These are phyloP conservation scores for Shiraia bambusicola DNA, from an alignment of 2,329 filamentous ascomycete species.

Conservation along the genomic window DNA sequence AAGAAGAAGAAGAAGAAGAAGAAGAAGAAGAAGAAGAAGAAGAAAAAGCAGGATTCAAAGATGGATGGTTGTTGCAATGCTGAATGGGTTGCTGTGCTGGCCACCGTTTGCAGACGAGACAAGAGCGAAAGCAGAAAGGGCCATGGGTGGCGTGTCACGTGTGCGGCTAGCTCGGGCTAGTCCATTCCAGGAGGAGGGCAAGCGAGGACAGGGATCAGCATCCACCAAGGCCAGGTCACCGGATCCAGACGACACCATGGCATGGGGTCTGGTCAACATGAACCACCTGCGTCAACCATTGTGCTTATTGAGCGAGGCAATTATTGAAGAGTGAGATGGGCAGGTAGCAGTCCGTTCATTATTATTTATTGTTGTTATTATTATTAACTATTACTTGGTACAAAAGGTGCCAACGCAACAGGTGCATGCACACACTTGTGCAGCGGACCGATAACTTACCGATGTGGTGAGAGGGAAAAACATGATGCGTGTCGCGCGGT, in stretches of 20 bases:
- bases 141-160: too few species aligned
- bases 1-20: neutral
- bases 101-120: too few species aligned
- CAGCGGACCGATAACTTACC: neutral
- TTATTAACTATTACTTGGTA: too few species aligned
- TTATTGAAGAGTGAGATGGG: too few species aligned
- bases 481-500: conserved; percentile 1
- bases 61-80: too few species aligned
- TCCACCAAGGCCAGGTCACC: conserved; percentile 23
- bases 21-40: neutral
- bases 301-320: too few species aligned
- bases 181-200: conserved; percentile 20
- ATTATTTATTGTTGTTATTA: too few species aligned
- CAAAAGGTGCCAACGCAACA: conserved; percentile 9
- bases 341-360: too few species aligned
- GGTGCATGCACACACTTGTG: conserved; percentile 1
- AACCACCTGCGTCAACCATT: conserved; percentile 1
- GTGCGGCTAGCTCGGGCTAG: too few species aligned
- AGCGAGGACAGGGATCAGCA: conserved; percentile 18
- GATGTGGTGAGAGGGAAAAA: too few species aligned
- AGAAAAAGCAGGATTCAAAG: neutral
- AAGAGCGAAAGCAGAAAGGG: too few species aligned
- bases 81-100: too few species aligned
- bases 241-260: conserved; percentile 9
- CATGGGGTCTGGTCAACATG: conserved; percentile 12